Conservation (phyloP, 495 filamentous ascomycete genomes). For the Talaromyces proteolyticus region DNA sequence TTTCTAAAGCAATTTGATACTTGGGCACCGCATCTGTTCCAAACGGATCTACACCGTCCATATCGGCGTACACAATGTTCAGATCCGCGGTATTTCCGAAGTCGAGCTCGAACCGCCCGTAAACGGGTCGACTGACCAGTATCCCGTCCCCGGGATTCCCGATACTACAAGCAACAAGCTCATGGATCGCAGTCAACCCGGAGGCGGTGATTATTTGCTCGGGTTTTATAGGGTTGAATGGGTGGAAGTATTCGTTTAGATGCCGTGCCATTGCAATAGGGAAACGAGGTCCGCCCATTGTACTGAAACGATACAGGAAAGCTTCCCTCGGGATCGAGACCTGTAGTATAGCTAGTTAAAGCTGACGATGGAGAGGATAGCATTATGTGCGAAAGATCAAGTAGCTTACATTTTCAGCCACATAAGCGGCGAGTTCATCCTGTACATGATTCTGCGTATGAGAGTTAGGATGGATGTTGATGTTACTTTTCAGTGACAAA, state of each 20-base stretch:
- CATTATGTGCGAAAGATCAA: not conserved
- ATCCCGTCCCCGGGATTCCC: conserved; percentile 39
- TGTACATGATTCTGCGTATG: conserved; percentile 19
- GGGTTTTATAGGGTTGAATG: conserved; percentile 23
- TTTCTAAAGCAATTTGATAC: conserved; percentile 21
- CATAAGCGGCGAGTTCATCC: conserved; percentile 22
- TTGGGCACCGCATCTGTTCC: conserved; percentile 18
- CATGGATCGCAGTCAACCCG: conserved; percentile 28
- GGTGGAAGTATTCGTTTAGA: conserved; percentile 29
- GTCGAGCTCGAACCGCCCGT: conserved; percentile 34
- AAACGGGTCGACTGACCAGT: conserved; percentile 33
- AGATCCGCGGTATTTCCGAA: conserved; percentile 29
- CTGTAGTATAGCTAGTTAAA: conserved; percentile 8
- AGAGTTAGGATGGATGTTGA: not conserved
- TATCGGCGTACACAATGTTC: conserved; percentile 30
- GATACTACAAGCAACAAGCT: conserved; percentile 33
- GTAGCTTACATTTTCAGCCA: conserved; percentile 17
- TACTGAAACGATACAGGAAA: conserved; percentile 23
- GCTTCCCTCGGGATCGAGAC: conserved; percentile 21
- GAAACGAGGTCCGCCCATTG: conserved; percentile 21
- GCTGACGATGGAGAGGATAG: not conserved
- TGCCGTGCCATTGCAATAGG: conserved; percentile 25
- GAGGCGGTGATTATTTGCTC: conserved; percentile 28
- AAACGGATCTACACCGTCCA: conserved; percentile 22
- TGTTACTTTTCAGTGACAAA: not conserved